Conservation (phyloP, 495 filamentous ascomycete genomes). For the Polyplosphaeria fusca region DNA sequence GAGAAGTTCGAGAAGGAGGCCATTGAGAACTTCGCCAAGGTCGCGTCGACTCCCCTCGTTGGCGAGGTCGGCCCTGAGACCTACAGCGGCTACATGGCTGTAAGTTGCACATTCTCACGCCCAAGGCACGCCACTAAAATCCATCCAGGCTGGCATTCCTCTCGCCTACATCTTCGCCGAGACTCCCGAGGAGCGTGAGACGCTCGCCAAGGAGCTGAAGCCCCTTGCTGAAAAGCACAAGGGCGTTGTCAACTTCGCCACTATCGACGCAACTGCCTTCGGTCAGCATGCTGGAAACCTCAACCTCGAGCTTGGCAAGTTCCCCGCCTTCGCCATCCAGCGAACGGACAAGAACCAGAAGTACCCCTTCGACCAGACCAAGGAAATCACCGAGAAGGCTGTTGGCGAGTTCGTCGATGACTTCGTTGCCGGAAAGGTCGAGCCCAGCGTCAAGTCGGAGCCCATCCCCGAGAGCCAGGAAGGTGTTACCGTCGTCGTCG, state of each 20-base stretch:
- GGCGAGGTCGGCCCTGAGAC: slow-evolving; percentile 98
- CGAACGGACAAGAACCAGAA: slow-evolving; percentile 94
- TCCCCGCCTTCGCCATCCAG: slow-evolving; percentile 98
- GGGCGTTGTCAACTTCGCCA: slow-evolving; percentile 91
- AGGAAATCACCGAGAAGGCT: slow-evolving; percentile 70
- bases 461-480: slow-evolving; percentile 94
- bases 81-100: slow-evolving; percentile 93
- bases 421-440: slow-evolving; percentile 82
- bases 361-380: slow-evolving; percentile 86
- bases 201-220: slow-evolving; percentile 63
- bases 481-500: slow-evolving; percentile 85
- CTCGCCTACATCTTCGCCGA: slow-evolving; percentile 98
- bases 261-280: slow-evolving; percentile 92
- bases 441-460: slow-evolving; percentile 97
- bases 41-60: slow-evolving; percentile 81
- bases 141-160: slow-evolving; percentile 86
- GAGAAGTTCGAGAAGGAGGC: slow-evolving; percentile 73
- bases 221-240: slow-evolving; percentile 69
- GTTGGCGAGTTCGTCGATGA: slow-evolving; percentile 83
- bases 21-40: slow-evolving; percentile 79
- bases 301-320: slow-evolving; percentile 92
- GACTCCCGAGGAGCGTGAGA: slow-evolving; percentile 81
- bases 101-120: too few species aligned
- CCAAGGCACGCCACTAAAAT: too few species aligned
- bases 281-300: slow-evolving; percentile 95